These are phyloP conservation scores for Pichia phayaonensis DNA, from an alignment of 805 yeast genomes.

Conservation along the genomic window DNA sequence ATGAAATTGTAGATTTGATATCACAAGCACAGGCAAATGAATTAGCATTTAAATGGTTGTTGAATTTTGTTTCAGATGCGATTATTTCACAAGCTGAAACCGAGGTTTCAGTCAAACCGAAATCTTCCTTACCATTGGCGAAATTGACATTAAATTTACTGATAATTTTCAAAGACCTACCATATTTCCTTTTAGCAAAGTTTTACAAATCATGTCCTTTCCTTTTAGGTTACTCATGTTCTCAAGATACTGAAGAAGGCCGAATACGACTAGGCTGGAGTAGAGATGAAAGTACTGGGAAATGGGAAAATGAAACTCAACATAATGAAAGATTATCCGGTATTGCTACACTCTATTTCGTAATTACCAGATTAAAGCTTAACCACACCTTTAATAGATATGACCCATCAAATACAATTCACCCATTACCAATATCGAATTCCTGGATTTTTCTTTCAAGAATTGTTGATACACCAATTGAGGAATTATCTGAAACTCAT, in stretches of 20 bases:
- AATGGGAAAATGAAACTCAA: slow-evolving; percentile 53
- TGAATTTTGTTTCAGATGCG: slow-evolving; percentile 80
- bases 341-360: slow-evolving; percentile 72
- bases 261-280: slow-evolving; percentile 85
- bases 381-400: slow-evolving; percentile 18
- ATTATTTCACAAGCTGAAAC: slow-evolving; percentile 88
- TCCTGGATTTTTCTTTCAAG: slow-evolving; percentile 75
- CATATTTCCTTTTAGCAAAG: slow-evolving; percentile 61
- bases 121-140: slow-evolving; percentile 74
- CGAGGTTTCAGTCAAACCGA: slow-evolving; percentile 75
- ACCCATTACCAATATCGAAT: slow-evolving; percentile 49
- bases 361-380: slow-evolving; percentile 48
- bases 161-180: slow-evolving; percentile 39
- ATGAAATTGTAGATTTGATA: slow-evolving; percentile 45
- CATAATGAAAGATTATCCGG: slow-evolving; percentile 88
- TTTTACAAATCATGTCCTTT: slow-evolving; percentile 88
- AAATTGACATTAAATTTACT: slow-evolving; percentile 51
- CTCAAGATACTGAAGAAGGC: slow-evolving; percentile 76
- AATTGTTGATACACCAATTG: slow-evolving; percentile 47
- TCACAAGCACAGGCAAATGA: slow-evolving; percentile 38
- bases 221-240: slow-evolving; percentile 73
- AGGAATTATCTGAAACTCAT: slow-evolving; percentile 56
- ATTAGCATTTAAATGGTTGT: slow-evolving; percentile 60
- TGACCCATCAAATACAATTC: slow-evolving; percentile 22
- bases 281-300: slow-evolving; percentile 33